These are phyloP conservation scores for Psilocybe cubensis DNA, from an alignment of 768 basidiomycete genomes.

Conservation along the genomic window DNA sequence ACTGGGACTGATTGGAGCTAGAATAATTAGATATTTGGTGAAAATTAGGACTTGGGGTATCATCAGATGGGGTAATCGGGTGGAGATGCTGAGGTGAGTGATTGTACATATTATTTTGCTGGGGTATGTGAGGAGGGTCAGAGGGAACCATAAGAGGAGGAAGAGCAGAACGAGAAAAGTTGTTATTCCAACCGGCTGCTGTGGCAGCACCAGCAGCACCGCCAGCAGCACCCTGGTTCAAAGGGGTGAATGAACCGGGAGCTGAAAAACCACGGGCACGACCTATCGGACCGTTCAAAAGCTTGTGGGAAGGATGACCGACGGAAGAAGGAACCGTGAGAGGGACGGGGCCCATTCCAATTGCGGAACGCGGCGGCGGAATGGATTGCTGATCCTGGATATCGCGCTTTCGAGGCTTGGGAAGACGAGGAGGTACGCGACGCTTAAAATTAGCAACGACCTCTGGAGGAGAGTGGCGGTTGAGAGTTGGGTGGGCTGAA, in stretches of 20 bases:
- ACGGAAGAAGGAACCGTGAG: conserved; percentile 62
- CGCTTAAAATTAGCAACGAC: conserved; percentile 95
- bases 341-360: conserved; percentile 70
- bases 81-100: conserved; percentile 66
- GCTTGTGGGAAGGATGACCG: conserved; percentile 39
- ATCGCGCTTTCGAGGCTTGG: conserved; percentile 85
- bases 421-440: conserved; percentile 90
- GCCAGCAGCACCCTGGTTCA: conserved; percentile 59
- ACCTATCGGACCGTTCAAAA: conserved; percentile 45
- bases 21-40: conserved; percentile 48
- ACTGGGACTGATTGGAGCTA: conserved; percentile 48
- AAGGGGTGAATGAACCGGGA: conserved; percentile 78
- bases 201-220: too few relatives aligned
- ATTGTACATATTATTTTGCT: conserved; percentile 57
- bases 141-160: conserved; percentile 86
- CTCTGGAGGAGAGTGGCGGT: conserved; percentile 87
- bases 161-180: conserved; percentile 64
- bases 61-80: conserved; percentile 71
- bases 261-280: conserved; percentile 83
- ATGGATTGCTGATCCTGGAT: conserved; percentile 68
- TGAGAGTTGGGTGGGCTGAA: conserved; percentile 84
- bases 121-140: conserved; percentile 65
- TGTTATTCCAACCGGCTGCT: conserved; percentile 64
- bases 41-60: conserved; percentile 58
- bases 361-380: conserved; percentile 77